Evolutionary conservation across 805 yeast genomes (phyloP).

Genomic region (Metschnikowia similis): DNA sequence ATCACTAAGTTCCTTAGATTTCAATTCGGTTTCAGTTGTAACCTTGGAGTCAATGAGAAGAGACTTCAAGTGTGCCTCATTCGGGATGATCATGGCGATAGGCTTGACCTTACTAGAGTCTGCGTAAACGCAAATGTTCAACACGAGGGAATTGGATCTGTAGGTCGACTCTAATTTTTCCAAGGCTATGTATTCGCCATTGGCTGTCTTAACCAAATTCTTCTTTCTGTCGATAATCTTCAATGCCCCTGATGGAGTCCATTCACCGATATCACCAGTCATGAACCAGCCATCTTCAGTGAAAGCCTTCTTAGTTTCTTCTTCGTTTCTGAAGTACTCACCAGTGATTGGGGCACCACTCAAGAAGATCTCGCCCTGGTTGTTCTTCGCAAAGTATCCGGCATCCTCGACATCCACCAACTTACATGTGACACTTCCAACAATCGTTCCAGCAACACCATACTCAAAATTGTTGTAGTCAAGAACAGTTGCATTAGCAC

Average conservation of each 20-base stretch:
- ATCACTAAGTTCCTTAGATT: conserved; percentile 43
- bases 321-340: conserved; percentile 78
- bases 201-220: conserved; percentile 90
- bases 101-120: conserved; percentile 87
- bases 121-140: conserved; percentile 89
- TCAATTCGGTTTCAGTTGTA: conserved; percentile 45
- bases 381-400: conserved; percentile 82
- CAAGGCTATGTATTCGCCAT: conserved; percentile 96
- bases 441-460: conserved; percentile 78
- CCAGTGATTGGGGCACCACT: conserved; percentile 67
- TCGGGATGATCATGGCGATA: conserved; percentile 83
- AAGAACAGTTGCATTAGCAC: conserved; percentile 77
- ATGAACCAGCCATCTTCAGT: conserved; percentile 90
- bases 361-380: conserved; percentile 90
- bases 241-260: conserved; percentile 77
- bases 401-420: conserved; percentile 88
- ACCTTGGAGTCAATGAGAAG: conserved; percentile 48
- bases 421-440: conserved; percentile 81
- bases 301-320: conserved; percentile 74
- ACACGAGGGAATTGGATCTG: conserved; percentile 73
- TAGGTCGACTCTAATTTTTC: conserved; percentile 91
- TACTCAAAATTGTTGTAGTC: conserved; percentile 62
- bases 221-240: conserved; percentile 89
- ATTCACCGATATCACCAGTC: conserved; percentile 96
- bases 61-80: conserved; percentile 58